Base-by-base conservation (phyloP, 495 filamentous ascomycete species). In the Penicillium steckii region DNA sequence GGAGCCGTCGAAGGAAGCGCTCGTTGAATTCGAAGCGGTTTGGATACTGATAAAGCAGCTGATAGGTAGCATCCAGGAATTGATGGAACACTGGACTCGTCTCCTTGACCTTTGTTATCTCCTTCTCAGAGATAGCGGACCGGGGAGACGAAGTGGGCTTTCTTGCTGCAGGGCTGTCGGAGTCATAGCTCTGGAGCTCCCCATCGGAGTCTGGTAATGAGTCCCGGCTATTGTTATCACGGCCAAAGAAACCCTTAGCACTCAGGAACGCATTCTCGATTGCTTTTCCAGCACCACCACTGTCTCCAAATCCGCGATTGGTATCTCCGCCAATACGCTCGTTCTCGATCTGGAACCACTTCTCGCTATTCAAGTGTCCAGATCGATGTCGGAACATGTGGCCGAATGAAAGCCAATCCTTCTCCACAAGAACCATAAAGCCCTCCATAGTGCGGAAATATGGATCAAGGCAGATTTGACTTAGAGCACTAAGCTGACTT, bases 51-150 rank as follows among this genome's bases (percentile, higher is more conserved):
- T 87, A 74, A 12, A 96, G 76, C 8, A 99, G 77, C 59, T 99
- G 95, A 56, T 92, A 97, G 4, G 90, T 91, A 17, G 90, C 89
- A 61, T 99, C 95, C 8, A 99, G 84, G 68, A 97, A 99, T 65
- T 99, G 95, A 60, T 99, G 95, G 71, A 99, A 97, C 10, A 97
- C 86, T 0, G 95, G 95, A n/a, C 88, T 91, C 2, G 93, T 89
- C 65, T 97, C 92, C 50, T 90, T 96, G 23, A 80, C 75, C 55
- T 85, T 86, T 8, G 82, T 86, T n/a, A 76, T 65, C 50, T 73
- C 70, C 52, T 81, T 80, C 44, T 85, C 81, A 1, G 72, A 61
- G 13, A 59, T 61, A 32, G 57, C 60, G 8, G 71, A 65, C 48
- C 67, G 65, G 44, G 75, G 71, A 24, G 54, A 56, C 24, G 67